Conservation (phyloP, 2,329 filamentous ascomycete genomes). For the Ceratocystis cubensis region DNA sequence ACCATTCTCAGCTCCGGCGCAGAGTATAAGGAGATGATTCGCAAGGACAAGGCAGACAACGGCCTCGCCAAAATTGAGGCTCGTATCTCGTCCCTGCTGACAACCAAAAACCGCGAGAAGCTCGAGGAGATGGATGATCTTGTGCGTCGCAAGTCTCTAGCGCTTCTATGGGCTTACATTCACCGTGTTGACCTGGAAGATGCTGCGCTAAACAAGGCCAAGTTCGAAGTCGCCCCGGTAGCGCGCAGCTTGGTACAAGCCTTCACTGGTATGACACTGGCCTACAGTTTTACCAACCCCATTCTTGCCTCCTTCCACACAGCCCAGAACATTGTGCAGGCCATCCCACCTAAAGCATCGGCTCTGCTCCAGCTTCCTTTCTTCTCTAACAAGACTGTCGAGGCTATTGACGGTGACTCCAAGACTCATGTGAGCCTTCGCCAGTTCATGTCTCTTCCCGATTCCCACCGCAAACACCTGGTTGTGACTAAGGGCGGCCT, state of each 20-base stretch:
- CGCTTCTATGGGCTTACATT: constrained; percentile 88
- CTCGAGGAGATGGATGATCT: constrained; percentile 71
- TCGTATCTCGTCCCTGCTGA: constrained; percentile 53
- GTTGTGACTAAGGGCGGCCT: constrained; percentile 60
- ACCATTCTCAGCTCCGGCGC: constrained; percentile 71
- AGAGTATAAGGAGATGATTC: constrained; percentile 67
- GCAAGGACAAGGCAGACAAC: constrained; percentile 64
- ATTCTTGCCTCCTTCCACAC: constrained; percentile 71
- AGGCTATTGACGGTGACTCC: constrained; percentile 59
- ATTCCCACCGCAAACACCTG: constrained; percentile 57
- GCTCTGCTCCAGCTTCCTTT: constrained; percentile 86
- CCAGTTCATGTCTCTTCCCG: constrained; percentile 75
- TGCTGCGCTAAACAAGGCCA: constrained; percentile 62
- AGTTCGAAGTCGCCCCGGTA: constrained; percentile 78
- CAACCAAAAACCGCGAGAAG: constrained; percentile 59
- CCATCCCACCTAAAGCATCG: constrained; percentile 67
- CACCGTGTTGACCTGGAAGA: constrained; percentile 79
- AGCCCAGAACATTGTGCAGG: constrained; percentile 81
- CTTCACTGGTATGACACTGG: constrained; percentile 74
- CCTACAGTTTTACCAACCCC: constrained; percentile 71
- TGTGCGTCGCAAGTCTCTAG: constrained; percentile 71
- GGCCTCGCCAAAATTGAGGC: constrained; percentile 76
- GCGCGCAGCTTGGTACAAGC: constrained; percentile 76
- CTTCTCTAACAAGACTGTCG: constrained; percentile 56
- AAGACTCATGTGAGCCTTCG: constrained; percentile 69